phyloP scores from a whole-genome alignment of 2,329 filamentous ascomycete species.

The Curvularia sp. region DNA sequence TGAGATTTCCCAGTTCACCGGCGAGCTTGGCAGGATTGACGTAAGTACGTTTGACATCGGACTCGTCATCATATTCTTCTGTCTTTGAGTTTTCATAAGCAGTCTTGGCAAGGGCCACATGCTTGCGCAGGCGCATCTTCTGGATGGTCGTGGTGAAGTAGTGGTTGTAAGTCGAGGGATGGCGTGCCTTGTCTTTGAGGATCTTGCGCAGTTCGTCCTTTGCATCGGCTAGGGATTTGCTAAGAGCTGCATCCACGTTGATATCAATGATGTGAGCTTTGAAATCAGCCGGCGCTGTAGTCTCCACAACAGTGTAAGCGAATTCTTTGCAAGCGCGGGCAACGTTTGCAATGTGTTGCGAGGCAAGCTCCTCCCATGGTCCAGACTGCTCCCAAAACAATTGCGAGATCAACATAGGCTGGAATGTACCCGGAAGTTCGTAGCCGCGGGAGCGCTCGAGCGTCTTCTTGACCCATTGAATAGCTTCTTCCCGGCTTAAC shows the following conservation, averaged over 20 bases:
- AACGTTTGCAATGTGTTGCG: conserved; percentile 49
- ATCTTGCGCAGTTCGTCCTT: conserved; percentile 56
- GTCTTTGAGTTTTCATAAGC: not conserved
- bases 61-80: not conserved
- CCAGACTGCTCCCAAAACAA: conserved; percentile 66
- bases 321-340: conserved; percentile 46
- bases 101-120: not conserved
- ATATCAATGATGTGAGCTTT: conserved; percentile 47
- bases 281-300: conserved; percentile 54
- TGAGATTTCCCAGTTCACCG: conserved; percentile 3
- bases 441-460: conserved; percentile 57
- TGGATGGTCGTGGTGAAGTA: conserved; percentile 45
- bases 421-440: conserved; percentile 69
- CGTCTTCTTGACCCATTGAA: conserved; percentile 52
- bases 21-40: conserved; percentile 1
- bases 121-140: conserved; percentile 27
- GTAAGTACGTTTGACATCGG: not conserved
- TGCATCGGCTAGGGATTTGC: conserved; percentile 42
- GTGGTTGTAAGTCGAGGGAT: conserved; percentile 64
- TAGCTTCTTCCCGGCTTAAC: conserved; percentile 48
- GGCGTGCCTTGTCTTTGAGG: conserved; percentile 55
- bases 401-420: conserved; percentile 64
- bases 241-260: conserved; percentile 54
- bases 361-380: conserved; percentile 59
- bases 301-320: conserved; percentile 42